Base-by-base conservation (phyloP, 2,329 filamentous ascomycete species). In the Rhynchosporium secalis region DNA sequence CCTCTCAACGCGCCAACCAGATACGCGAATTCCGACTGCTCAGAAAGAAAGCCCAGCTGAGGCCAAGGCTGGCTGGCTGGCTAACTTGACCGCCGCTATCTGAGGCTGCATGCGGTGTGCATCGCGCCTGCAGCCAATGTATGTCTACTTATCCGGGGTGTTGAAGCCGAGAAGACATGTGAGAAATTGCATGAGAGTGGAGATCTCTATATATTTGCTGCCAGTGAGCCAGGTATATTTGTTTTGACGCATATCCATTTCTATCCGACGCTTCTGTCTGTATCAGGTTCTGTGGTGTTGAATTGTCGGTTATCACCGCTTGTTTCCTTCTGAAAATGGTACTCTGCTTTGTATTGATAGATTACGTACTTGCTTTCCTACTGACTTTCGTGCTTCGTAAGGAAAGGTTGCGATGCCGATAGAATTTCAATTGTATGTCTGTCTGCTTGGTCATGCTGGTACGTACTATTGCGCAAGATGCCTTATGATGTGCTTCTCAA, bases 21-120 rank as follows among this genome's bases (percentile, higher is more conserved):
- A 54, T 54, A 41, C 36, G 51, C 51, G 51, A 54, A 20, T 54
- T 28, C 28, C 40, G 33, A 52, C 48, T 38, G 48, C 48, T 46
- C 43, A 12, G 10, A 12, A 43, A 15, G 4, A 1, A 8, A 46
- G 46, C 46, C 38, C 49, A 54, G 51, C 36, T 29, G 33, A 26
- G 15, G 49, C 9, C 29, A 51, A 29, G n/a, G 1, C 2, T n/a
- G 26, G 13, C 2, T n/a, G 26, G 13, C 31, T 52, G 9, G 26
- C 49, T 40, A 33, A 40, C n/a, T 12, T 54, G 51, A 54, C 51
- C 51, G 51, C 51, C 47, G 26, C 29, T 54, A 20, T 15, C 48
- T 8, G 38, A 28, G 6, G 29, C 33, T 26, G 33, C 51, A 41
- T 29, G 9, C n/a, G 15, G 20, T 41, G n/a, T 54, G 51, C 36